These are phyloP conservation scores for Capsella bursapastoris DNA, from an alignment of 345 rosid genomes.

Conservation along the genomic window DNA sequence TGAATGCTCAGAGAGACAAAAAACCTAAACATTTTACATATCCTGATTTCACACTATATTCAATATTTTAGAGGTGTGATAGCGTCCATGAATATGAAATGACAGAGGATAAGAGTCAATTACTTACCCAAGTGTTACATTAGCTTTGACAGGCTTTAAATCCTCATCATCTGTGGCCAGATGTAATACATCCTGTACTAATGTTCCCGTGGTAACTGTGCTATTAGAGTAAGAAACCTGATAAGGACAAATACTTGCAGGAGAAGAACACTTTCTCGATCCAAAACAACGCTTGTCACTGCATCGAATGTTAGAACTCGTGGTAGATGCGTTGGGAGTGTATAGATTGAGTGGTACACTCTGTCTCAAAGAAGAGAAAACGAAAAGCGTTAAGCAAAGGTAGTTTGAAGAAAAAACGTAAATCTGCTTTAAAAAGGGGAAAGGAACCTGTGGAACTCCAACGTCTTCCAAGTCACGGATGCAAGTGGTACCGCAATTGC, in stretches of 20 bases:
- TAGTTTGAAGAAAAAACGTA: neutral
- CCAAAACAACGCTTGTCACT: conserved; percentile 57
- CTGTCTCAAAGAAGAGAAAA: conserved; percentile 44
- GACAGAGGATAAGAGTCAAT: conserved; percentile 4
- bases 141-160: conserved; percentile 50
- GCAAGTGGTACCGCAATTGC: conserved; percentile 70
- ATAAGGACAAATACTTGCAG: conserved; percentile 62
- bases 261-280: conserved; percentile 49
- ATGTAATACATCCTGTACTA: conserved; percentile 70
- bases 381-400: neutral
- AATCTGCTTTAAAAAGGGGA: neutral
- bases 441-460: conserved; percentile 44
- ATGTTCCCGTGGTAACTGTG: conserved; percentile 58
- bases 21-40: neutral
- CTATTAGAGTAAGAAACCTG: conserved; percentile 51
- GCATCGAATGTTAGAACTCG: conserved; percentile 66
- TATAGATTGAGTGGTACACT: conserved; percentile 57
- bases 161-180: conserved; percentile 50
- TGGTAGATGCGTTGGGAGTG: conserved; percentile 66
- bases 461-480: conserved; percentile 45
- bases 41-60: neutral
- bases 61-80: neutral
- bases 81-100: neutral
- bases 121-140: conserved; percentile 64
- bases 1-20: conserved; percentile 15